Conservation (phyloP, 805 yeast genomes). For the Zygosaccharomyces lentus region DNA sequence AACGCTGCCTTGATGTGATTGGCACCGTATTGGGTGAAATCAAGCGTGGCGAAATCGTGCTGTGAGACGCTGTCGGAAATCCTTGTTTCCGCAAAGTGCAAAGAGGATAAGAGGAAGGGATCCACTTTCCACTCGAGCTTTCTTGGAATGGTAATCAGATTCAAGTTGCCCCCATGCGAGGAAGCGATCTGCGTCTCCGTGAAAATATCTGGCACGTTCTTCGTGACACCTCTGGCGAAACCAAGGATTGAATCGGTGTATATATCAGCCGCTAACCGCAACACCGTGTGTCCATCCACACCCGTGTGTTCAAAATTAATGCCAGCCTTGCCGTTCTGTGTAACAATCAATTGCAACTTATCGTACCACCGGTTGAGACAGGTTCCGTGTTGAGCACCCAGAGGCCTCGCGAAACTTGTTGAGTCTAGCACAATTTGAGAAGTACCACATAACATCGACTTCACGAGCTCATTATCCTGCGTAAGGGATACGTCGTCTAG, state of each 20-base stretch:
- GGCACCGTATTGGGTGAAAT: slow-evolving; percentile 66
- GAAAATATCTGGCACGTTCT: slow-evolving; percentile 41
- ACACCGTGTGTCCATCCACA: slow-evolving; percentile 91
- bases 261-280: slow-evolving; percentile 82
- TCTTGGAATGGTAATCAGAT: slow-evolving; percentile 67
- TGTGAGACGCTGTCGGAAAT: slow-evolving; percentile 83
- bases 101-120: slow-evolving; percentile 67
- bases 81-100: slow-evolving; percentile 88
- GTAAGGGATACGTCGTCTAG: slow-evolving; percentile 66
- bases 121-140: slow-evolving; percentile 87
- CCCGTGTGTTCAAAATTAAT: slow-evolving; percentile 93
- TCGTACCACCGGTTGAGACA: slow-evolving; percentile 96
- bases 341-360: slow-evolving; percentile 80
- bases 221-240: slow-evolving; percentile 79
- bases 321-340: slow-evolving; percentile 88
- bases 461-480: slow-evolving; percentile 59
- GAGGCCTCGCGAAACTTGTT: slow-evolving; percentile 16
- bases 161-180: slow-evolving; percentile 23
- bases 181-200: background rate
- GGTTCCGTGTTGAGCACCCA: slow-evolving; percentile 86
- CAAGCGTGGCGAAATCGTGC: slow-evolving; percentile 78
- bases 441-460: slow-evolving; percentile 85
- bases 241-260: slow-evolving; percentile 86
- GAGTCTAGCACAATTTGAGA: slow-evolving; percentile 57
- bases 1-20: slow-evolving; percentile 66